Base-by-base conservation (phyloP, 2,329 filamentous ascomycete species). In the Paraphoma sp. region DNA sequence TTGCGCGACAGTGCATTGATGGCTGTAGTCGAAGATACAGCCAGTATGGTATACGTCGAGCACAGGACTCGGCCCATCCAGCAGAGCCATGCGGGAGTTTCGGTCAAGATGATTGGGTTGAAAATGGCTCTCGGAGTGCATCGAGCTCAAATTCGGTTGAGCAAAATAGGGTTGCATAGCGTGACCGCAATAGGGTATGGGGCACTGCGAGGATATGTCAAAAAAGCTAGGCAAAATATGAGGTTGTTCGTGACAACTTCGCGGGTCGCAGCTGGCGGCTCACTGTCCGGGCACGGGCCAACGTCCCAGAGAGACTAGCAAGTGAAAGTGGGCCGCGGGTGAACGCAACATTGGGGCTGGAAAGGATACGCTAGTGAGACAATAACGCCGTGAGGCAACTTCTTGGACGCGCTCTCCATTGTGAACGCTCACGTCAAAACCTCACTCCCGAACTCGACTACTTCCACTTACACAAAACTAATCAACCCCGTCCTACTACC, bases 31-130 rank as follows among this genome's bases (percentile, higher is more conserved):
- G 18, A 30, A 30, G 16, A 5, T 10, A n/a, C 38, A 45, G 16
- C 59, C 51, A 14, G 38, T 53, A 33, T 57, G 31, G 23, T 28
- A 44, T 2, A 43, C 36, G 28, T 53, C 17, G 17, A 62, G 36
- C 6, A 47, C 14, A 3, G 52, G 17, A 10, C 41, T 49, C 9
- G 50, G 56, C 2, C 53, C 50, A 9, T 48, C 16, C 17, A 56
- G 50, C 14, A 56, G 47, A 4, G 17, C n/a, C 11, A 17, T 3
- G 12, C 50, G 56, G 7, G 33, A 23, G 5, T 5, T 23, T 5
- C 23, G 23, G 23, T 23, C 23, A 23, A 23, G 23, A 23, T 23
- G 23, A 23, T 2, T 23, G 23, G 23, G 23, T 23, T 23, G 23
- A 23, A 23, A 23, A 23, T 2, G n/a, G n/a, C n/a, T 23, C 23